Evolutionary conservation across 2,329 filamentous ascomycete species (phyloP), one percentile per base, ranked within the genome.

Genomic region (Talaromyces sp.): DNA sequence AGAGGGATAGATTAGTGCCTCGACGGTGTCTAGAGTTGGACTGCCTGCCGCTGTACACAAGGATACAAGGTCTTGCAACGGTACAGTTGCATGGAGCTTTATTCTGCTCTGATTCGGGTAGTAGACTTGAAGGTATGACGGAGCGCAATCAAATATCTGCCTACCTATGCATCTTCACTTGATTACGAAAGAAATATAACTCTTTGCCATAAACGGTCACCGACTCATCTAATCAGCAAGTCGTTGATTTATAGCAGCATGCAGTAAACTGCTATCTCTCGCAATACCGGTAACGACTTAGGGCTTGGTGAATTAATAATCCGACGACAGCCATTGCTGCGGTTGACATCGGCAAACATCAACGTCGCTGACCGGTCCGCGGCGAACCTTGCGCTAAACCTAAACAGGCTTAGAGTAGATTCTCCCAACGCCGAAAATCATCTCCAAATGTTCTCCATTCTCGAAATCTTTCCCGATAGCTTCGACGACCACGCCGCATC

Each of bases 251-350:
- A 31, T 16, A 50, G 14, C 11, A 5, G 11, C 9, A 9, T 47
- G 11, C 10, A 47, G 10, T 24, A 47, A 11, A 11, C 4, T 24
- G 10, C 10, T 3, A 47, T 14, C 4, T 49, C 11, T 49, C 22
- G 22, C 45, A 27, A 47, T 13, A 47, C n/a, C 22, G 9, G 9
- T 6, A 27, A 22, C n/a, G 5, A 49, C 7, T 49, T 49, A 52
- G 49, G 49, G 49, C 27, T 52, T 37, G 31, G 9, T 56, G 50
- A 37, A 90, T 85, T 66, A 89, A 70, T 60, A 89, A 84, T 0
- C 83, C 85, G 72, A 87, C 88, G 68, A 50, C 63, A 1, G 59
- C 33, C 14, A 68, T 66, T 61, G 43, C 14, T 43, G 52, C 33
- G 33, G 31, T 22, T 56, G n/a, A 56, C 52, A 39, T 54, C 57